Evolutionary conservation across 1,284 basidiomycete species (phyloP), one percentile per base, ranked within the genome.

Genomic region (Irpex sp.): DNA sequence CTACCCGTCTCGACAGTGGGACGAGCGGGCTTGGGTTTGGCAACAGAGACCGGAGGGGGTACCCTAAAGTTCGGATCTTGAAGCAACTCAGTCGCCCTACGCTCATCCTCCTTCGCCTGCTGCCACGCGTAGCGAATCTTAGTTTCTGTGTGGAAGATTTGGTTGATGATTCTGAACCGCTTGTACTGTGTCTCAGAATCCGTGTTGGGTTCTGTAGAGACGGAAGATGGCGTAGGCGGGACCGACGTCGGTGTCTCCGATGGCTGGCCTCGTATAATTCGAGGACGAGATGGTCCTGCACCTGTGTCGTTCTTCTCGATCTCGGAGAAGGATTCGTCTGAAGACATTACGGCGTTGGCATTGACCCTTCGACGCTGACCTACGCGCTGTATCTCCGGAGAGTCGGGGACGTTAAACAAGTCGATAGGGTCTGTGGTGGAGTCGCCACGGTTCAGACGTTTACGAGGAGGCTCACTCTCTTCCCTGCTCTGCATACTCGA

Each of bases 261-360:
- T 3, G 62, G 60, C n/a, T 79, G 79, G 57, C 81, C 81, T 60
- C 85, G 85, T 55, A 84, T 76, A 64, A 89, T 80, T 59, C 86
- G 85, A 26, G 83, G 69, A 65, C 78, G 80, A 5, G 80, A 79
- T 8, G 83, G 71, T 38, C 77, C 79, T 57, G 79, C 78, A 51
- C 49, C 54, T 2, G 15, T 56, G 36, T 81, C 64, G 73, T 75
- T 69, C 69, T 71, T 65, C 63, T 74, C 57, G 54, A 74, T 71
- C 65, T 84, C 86, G 7, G 83, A 78, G 66, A 86, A 74, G 7
- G 85, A 87, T 59, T 91, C 89, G 49, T 91, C 89, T 26, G 87
- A 88, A 86, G 3, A 70, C 78, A 82, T 78, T 44, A 74, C 62
- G 62, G 72, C 76, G 57, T 72, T 74, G 49, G 75, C 69, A 54